Percentiles rank a stretch among this genome's conserved stretches.
These are phyloP conservation scores for Closterium sp. DNA, from an alignment of 139 green algal species.

Conservation along the genomic window DNA sequence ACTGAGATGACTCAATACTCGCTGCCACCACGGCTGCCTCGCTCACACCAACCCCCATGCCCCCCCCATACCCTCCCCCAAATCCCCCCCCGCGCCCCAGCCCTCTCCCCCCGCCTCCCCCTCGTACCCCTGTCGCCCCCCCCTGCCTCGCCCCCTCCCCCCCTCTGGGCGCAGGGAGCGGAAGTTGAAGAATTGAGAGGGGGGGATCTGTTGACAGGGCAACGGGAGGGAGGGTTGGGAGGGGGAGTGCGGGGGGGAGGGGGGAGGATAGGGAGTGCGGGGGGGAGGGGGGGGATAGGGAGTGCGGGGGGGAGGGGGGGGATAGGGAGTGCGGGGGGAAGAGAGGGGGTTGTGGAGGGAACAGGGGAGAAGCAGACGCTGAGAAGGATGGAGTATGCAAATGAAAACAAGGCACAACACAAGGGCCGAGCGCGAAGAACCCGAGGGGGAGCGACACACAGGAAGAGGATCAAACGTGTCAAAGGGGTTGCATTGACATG, in stretches of 20 bases:
- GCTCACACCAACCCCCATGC: neutral
- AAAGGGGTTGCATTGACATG: too few species aligned
- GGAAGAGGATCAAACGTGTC: neutral
- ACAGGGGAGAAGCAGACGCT: neutral
- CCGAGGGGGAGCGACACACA: neutral
- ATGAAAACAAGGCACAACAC: too few species aligned
- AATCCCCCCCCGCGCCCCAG: neutral
- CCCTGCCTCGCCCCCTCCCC: neutral
- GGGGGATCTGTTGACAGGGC: slow-evolving; percentile 6
- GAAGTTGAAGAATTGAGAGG: slow-evolving; percentile 33
- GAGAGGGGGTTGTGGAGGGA: neutral
- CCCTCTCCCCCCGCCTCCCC: neutral
- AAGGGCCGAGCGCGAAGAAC: too few species aligned
- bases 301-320: neutral
- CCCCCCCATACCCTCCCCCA: neutral
- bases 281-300: too few species aligned
- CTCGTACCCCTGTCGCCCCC: neutral
- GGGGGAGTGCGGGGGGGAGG: neutral
- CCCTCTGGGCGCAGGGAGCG: neutral
- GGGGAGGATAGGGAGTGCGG: neutral
- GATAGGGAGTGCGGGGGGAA: neutral
- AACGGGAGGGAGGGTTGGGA: neutral
- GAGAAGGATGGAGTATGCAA: too few species aligned
- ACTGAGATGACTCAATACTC: slow-evolving; percentile 10
- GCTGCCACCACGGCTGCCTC: neutral